These are phyloP conservation scores for Leucosporidium scottii DNA, from an alignment of 768 basidiomycete genomes.

Conservation along the genomic window DNA sequence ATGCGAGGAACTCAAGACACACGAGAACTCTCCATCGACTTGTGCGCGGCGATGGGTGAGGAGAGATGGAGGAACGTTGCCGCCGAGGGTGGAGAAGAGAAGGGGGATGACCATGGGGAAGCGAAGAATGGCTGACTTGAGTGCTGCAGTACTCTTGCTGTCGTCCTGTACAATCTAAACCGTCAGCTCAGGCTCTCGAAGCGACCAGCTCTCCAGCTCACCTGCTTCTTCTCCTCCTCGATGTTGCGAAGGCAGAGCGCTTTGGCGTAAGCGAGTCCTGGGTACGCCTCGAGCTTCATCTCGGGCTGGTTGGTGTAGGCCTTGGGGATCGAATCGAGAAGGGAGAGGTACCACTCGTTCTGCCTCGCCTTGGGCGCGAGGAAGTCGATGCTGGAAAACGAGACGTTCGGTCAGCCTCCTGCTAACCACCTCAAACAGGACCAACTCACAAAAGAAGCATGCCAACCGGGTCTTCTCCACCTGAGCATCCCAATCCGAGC, in stretches of 20 bases:
- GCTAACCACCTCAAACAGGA: neutral
- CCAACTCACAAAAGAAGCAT: conserved; percentile 54
- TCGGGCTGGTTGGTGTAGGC: conserved; percentile 35
- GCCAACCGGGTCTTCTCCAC: conserved; percentile 27
- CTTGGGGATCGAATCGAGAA: conserved; percentile 23
- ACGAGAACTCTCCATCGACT: conserved; percentile 23
- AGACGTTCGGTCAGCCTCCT: neutral
- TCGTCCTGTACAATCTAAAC: conserved; percentile 46
- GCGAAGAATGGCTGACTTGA: conserved; percentile 63
- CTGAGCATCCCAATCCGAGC: conserved; percentile 33
- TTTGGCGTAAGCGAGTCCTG: conserved; percentile 49
- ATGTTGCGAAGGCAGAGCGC: conserved; percentile 37
- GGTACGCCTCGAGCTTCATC: conserved; percentile 57
- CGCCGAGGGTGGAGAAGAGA: conserved; percentile 62
- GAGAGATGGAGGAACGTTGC: conserved; percentile 24
- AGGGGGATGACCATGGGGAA: conserved; percentile 78
- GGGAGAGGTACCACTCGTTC: conserved; percentile 67
- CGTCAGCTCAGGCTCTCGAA: neutral
- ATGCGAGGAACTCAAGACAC: neutral
- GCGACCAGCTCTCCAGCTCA: conserved; percentile 35
- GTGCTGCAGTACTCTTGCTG: conserved; percentile 57
- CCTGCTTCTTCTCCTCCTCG: conserved; percentile 44
- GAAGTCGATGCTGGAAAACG: conserved; percentile 56
- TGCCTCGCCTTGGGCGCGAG: conserved; percentile 74
- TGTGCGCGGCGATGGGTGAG: conserved; percentile 20